A percentile compares a stretch with the other conserved stretches of the same genome.
Evolutionary conservation across 352 stramenopile genomes (phyloP).

Genomic region (Halophytophthora batemanensis): DNA sequence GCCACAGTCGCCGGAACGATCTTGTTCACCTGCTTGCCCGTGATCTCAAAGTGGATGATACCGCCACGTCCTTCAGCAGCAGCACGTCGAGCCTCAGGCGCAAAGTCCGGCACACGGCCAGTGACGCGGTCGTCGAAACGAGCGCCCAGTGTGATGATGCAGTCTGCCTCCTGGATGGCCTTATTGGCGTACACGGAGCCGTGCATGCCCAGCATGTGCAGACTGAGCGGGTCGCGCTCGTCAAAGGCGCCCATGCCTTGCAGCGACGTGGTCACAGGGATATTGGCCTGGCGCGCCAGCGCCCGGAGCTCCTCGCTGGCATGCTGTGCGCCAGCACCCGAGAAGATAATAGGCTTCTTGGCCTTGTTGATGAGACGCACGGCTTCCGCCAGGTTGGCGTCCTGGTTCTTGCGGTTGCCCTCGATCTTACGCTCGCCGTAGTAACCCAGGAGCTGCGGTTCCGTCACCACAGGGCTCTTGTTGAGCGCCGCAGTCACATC

Average conservation of each 20-base stretch:
- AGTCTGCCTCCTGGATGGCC: conserved; percentile 93
- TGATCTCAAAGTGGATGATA: conserved; percentile 96
- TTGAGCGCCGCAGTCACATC: conserved; percentile 88
- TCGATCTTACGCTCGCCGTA: conserved; percentile 83
- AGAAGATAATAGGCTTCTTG: conserved; percentile 95
- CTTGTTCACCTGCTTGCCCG: conserved; percentile 84
- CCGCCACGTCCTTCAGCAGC: conserved; percentile 88
- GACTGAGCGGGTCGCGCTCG: conserved; percentile 90
- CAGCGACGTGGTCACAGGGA: conserved; percentile 94
- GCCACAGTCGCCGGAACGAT: conserved; percentile 80
- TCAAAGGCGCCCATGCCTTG: conserved; percentile 94
- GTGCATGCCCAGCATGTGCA: conserved; percentile 98
- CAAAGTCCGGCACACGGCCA: conserved; percentile 90
- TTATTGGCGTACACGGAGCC: conserved; percentile 96
- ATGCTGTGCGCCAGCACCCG: conserved; percentile 89
- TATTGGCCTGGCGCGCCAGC: conserved; percentile 91
- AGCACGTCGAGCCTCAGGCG: conserved; percentile 90
- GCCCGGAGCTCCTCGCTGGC: conserved; percentile 87
- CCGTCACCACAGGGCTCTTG: conserved; percentile 63
- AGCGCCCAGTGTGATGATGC: conserved; percentile 92
- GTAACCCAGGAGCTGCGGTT: conserved; percentile 81
- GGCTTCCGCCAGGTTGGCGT: conserved; percentile 64
- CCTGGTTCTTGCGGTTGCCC: conserved; percentile 80
- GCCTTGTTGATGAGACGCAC: conserved; percentile 91
- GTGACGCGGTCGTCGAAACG: conserved; percentile 97